Percentiles rank a stretch among this genome's conserved stretches.
These are phyloP conservation scores for carrot (Daucus carota) DNA, from an alignment of 129 eudicot genomes.

Conservation along the genomic window DH1_v3.0 NC_030381.2:26131001-26131500, in stretches of 20 bases:
- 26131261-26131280: conserved; percentile 5
- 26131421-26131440: background rate
- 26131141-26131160: conserved; percentile 8
- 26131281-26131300: conserved; percentile 46
- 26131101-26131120: conserved; percentile 37
- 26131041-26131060: background rate
- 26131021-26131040: background rate
- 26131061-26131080: conserved; percentile 88
- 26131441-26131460: background rate
- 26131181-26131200: background rate
- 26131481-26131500: background rate
- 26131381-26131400: conserved; percentile 84
- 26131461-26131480: background rate
- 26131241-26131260: background rate
- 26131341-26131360: conserved; percentile 39
- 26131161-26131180: background rate
- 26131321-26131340: conserved; percentile 71
- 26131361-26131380: conserved; percentile 40
- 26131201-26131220: conserved; percentile 9
- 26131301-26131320: conserved; percentile 75
- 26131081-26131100: conserved; percentile 80
- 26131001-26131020: background rate
- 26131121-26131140: conserved; percentile 54
- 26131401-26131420: conserved; percentile 63
- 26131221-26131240: background rate